Base-by-base conservation (phyloP, 306 rosid genomes). In the Citrullus mucosospermus region DNA sequence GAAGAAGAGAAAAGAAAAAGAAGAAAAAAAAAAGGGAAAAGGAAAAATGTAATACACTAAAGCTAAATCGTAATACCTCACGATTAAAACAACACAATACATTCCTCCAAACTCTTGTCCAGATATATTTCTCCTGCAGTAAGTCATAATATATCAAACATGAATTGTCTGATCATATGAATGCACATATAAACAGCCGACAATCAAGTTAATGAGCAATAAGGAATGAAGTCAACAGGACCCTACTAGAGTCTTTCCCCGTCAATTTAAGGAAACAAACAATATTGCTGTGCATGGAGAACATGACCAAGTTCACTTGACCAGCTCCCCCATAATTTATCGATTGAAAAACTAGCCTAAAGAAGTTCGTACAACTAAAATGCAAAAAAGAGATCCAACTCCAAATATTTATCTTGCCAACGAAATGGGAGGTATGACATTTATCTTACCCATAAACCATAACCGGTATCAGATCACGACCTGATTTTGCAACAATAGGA, bases 81-180 rank as follows among this genome's bases (percentile, higher is more conserved):
- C 96, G 50, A 78, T 91, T 84, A 96, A 85, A 67, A 96, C 99
- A n/a, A 96, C 86, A 82, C 99, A 96, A 84, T 91, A 92, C 99
- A 96, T 96, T 70, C 99, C 99, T 36, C 99, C 99, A 70, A 96
- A 96, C 84, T 96, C 99, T 84, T 96, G 99, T 48, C 97, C 98
- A 58, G 99, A 96, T 77, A 96, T 96, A 84, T 96, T 96, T 84
- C 99, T 88, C 90, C 99, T 96, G 98, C 93, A 88, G 78, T 14
- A 12, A 51, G 54, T 65, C 44, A 41, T 8, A 14, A 36, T 5
- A 44, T n/a, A 69, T 43, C 75, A 20, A 44, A 11, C 80, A 48
- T 73, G 18, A 63, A 63, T 34, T 2, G 8, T 50, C 44, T 51
- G 16, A 32, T 30, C 46, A 9, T 9, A 25, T 32, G 14, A 15